phyloP scores from a whole-genome alignment of 2,329 filamentous ascomycete species.

The Colletotrichum spinosum region DNA sequence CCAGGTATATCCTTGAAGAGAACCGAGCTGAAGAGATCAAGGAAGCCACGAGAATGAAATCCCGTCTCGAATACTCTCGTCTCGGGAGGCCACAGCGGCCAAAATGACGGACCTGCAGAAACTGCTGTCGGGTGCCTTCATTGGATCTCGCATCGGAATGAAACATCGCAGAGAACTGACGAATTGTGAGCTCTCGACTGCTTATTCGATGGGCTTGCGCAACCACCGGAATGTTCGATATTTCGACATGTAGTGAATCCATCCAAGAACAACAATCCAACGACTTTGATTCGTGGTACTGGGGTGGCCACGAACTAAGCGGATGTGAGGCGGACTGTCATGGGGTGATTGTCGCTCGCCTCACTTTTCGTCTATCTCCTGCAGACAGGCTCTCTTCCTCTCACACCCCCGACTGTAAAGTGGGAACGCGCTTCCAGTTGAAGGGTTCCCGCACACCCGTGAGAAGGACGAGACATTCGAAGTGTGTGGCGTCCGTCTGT shows the following conservation, averaged over 20 bases:
- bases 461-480: constrained; percentile 24
- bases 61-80: constrained; percentile 1
- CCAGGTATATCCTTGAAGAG: constrained; percentile 30
- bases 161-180: constrained; percentile 31
- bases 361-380: constrained; percentile 38
- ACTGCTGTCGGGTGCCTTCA: constrained; percentile 29
- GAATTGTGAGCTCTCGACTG: constrained; percentile 10
- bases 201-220: constrained; percentile 14
- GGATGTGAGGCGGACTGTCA: constrained; percentile 34
- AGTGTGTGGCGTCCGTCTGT: constrained; percentile 34
- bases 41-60: constrained; percentile 30
- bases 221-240: constrained; percentile 9
- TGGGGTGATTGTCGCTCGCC: constrained; percentile 36
- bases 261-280: neutral
- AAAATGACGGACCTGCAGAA: constrained; percentile 34
- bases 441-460: constrained; percentile 22
- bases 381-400: constrained; percentile 23
- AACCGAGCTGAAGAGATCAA: neutral
- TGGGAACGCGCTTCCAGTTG: constrained; percentile 25
- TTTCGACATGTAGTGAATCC: constrained; percentile 7
- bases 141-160: constrained; percentile 36
- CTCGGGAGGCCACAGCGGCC: constrained; percentile 3
- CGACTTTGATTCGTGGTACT: constrained; percentile 22
- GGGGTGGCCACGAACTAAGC: constrained; percentile 16
- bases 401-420: constrained; percentile 21